phyloP scores from a whole-genome alignment of 2,329 filamentous ascomycete species.

The Rhexocercosporidium sp. region DNA sequence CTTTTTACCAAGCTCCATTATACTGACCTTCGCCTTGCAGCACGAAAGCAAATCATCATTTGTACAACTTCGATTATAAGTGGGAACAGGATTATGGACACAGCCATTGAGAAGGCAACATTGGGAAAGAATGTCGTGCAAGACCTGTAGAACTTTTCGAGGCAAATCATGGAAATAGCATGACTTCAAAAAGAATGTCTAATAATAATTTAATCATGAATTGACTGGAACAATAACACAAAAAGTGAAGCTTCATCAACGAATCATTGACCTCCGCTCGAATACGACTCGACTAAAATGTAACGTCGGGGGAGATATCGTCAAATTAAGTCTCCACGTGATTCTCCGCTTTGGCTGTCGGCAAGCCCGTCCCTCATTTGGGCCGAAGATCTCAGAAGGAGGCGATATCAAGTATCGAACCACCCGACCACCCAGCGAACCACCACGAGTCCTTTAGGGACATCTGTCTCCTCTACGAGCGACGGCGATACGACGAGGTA shows the following conservation, averaged over 20 bases:
- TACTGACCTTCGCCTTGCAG: conserved; percentile 46
- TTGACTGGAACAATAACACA: neutral
- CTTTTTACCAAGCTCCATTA: neutral
- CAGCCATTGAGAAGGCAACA: conserved; percentile 71
- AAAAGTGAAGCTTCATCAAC: neutral
- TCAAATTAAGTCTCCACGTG: conserved; percentile 33
- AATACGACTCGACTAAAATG: conserved; percentile 1
- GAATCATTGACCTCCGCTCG: neutral
- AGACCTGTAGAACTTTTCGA: conserved; percentile 33
- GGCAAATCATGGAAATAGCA: neutral
- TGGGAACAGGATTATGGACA: conserved; percentile 87
- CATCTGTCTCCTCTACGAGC: conserved; percentile 23
- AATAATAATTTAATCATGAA: conserved; percentile 28
- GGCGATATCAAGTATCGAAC: conserved; percentile 38
- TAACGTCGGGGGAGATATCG: conserved; percentile 18
- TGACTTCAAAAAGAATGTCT: neutral
- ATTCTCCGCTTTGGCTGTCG: conserved; percentile 29
- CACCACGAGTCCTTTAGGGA: conserved; percentile 21
- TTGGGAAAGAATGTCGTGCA: conserved; percentile 36
- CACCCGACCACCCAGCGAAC: conserved; percentile 33
- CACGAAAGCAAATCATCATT: conserved; percentile 82
- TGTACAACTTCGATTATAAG: conserved; percentile 91
- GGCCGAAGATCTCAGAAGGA: conserved; percentile 32
- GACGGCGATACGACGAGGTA: conserved; percentile 19
- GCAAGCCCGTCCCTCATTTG: conserved; percentile 26